Conservation (phyloP, 108 stramenopile genomes). For the Stephanodiscus minutulus region DNA sequence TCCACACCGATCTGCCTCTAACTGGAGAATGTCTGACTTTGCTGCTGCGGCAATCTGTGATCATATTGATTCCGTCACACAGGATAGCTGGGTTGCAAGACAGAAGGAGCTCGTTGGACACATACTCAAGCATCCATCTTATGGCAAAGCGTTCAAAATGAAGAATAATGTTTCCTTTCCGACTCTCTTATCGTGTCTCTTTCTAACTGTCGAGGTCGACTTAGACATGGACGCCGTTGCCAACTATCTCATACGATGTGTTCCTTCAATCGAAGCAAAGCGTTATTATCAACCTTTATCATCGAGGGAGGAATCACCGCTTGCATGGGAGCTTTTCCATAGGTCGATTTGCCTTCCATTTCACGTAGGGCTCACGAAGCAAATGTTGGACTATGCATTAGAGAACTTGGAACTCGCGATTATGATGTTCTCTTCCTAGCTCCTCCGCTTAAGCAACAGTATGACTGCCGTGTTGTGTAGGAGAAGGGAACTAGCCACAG, state of each 20-base stretch:
- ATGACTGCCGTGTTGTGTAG: no score
- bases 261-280: constrained; percentile 7
- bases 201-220: not conserved
- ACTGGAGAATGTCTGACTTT: constrained; percentile 21
- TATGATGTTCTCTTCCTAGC: no score
- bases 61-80: constrained; percentile 1
- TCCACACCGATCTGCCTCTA: constrained; percentile 1
- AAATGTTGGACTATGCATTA: no score
- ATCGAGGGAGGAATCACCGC: not conserved
- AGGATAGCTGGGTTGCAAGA: not conserved
- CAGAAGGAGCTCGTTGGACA: not conserved
- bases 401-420: no score
- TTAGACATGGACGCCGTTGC: not conserved
- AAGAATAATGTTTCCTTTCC: not conserved
- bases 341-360: constrained; percentile 1
- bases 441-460: no score
- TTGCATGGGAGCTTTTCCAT: constrained; percentile 10
- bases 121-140: no score
- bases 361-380: no score
- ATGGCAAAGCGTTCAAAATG: no score
- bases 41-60: constrained; percentile 16
- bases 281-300: not conserved
- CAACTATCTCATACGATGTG: not conserved
- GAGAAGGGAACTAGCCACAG: no score
- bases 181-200: not conserved